Base-by-base conservation (phyloP, 108 stramenopile genomes). In the Skeletonema tropicum region DNA sequence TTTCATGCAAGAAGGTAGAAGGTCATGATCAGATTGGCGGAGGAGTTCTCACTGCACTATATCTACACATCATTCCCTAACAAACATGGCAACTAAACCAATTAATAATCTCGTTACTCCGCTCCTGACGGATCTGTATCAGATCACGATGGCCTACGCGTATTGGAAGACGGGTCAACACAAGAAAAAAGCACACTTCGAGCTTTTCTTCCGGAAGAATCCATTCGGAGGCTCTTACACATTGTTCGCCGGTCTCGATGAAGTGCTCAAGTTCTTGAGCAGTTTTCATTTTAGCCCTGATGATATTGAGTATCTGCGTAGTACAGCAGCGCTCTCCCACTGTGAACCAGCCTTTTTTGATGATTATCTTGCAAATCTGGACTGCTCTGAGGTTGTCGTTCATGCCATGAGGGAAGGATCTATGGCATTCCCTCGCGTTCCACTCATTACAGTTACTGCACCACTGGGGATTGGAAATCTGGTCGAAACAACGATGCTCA, bases 141-240 rank as follows among this genome's bases (percentile, higher is more conserved):
- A 99, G 79, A 74, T 99, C 12, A 97, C 97, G 11, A 99, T 99
- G 99, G 84, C 92, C 13, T 99, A 98, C 74, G 97, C 97, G 12
- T 98, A 99, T 77, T 99, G 98, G 98, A 96, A 87, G 59, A 90
- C 86, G 14, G 83, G 85, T 35, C 88, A 95, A 19, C 93, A 94
- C 71, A 31, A 92, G 5, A 93, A 97, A 29, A 62, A 35, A 1
- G 85, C 93, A 1, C 87, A 92, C 71, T 97, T 97, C 73, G 97
- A 97, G 60, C 70, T 99, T 0, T 99, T 98, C 88, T 99, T 98
- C 83, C 94, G 99, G 25, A 99, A 98, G 80, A 96, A 92, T 76
- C 98, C 98, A 0, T 99, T 99, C 71, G 71, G 89, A 30, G 98
- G 98, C 3, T 87, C 96, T 60, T 91, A 84, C 82, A 96, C 97